These are phyloP conservation scores for Xylaria longipes DNA, from an alignment of 495 filamentous ascomycete species.

Conservation along the genomic window DNA sequence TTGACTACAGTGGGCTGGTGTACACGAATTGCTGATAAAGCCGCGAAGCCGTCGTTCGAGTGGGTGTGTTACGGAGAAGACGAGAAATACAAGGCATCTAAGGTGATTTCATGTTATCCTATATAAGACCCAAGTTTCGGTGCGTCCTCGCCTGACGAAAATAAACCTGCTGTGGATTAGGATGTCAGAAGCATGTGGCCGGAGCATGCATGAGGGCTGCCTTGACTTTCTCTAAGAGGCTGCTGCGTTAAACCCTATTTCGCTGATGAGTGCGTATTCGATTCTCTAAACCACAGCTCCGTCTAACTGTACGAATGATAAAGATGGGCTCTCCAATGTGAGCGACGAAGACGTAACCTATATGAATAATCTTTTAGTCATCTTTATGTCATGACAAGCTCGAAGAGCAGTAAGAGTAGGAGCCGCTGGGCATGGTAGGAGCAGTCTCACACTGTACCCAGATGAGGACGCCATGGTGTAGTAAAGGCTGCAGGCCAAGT, in stretches of 20 bases:
- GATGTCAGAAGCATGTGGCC: neutral
- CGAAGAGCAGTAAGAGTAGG: neutral
- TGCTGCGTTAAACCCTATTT: neutral
- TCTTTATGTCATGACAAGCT: neutral
- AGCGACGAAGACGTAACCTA: neutral
- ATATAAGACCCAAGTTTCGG: neutral
- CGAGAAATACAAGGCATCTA: neutral
- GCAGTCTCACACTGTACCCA: neutral
- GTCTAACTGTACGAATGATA: neutral
- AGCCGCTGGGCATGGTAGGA: neutral
- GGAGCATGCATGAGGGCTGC: neutral
- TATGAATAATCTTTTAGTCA: neutral
- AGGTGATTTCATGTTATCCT: neutral
- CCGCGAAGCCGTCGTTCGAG: neutral
- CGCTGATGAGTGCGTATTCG: neutral
- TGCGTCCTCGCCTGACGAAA: no score
- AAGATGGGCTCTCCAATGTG: neutral
- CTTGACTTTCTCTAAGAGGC: neutral
- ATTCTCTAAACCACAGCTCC: neutral
- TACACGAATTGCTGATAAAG: neutral
- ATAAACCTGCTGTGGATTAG: neutral
- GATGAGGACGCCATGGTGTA: neutral
- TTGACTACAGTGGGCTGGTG: neutral
- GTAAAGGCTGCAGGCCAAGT: neutral
- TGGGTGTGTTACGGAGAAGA: neutral